Base-by-base conservation (phyloP, 129 eudicot species). In the Tagetes erecta region DNA sequence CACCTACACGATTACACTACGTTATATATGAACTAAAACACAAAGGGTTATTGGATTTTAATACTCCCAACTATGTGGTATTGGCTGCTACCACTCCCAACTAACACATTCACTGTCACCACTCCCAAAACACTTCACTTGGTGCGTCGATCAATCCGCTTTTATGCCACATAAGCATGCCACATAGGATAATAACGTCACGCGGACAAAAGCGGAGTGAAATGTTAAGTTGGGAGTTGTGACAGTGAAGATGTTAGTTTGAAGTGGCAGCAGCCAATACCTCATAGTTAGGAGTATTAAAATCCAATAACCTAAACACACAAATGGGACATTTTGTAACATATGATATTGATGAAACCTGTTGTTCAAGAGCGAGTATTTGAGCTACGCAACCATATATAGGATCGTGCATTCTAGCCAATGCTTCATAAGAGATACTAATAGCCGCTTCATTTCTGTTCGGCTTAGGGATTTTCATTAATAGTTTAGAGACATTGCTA, bases 371-470 rank as follows among this genome's bases (percentile, higher is more conserved):
- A 20, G 96, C 89, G 36, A 76, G 79, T 67, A 92, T 87, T 53
- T 92, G 90, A 72, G 92, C 84, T 80, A 92, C 88, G 45, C 98
- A 92, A 14, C 98, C 96, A 44, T 92, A 92, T 7, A 87, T 56
- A 36, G 98, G 98, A 84, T 92, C 92, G 0, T 78, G 77, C 88
- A 89, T 76, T n/a, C 98, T 83, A 45, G 96, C 90, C 46, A 89
- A 75, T 11, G 98, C 98, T 81, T 92, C 98, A 64, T 85, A 92
- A 3, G 89, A 72, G 12, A 92, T 57, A 5, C 85, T 83, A 10
- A 84, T 53, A 31, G 92, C 98, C n/a, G 98, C 96, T 68, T 89
- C 96, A n/a, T 89, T 65, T 60, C 98, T 67, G 27, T 64, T 39
- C n/a, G 78, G 84, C 71, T 76, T 60, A 0, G 98, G 98, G 14